Base-by-base conservation (phyloP, 345 rosid genomes). In the Cochlearia excelsa region DNA sequence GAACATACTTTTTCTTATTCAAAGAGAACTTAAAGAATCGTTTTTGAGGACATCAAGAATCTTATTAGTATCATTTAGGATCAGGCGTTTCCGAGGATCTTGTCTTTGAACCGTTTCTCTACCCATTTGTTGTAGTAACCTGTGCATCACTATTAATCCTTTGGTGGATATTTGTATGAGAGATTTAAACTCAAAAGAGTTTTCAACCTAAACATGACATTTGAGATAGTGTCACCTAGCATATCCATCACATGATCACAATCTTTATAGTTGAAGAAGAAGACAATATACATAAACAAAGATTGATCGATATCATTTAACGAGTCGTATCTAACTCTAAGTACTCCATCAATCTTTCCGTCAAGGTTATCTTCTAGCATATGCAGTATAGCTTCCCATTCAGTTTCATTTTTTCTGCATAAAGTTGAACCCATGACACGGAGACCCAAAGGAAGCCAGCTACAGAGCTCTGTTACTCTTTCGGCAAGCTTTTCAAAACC, bases 211-310 rank as follows among this genome's bases (percentile, higher is more conserved):
- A 16, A 16, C 23, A 16, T 16, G 23, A 57, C 0, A 57, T 63
- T 9, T 30, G n/a, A n/a, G 9, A 69, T 8, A 52, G 9, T 47
- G 7, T 38, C 61, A 4, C 27, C 62, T 0, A 72, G 47, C 31
- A 73, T 42, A 31, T 23, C 1, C 5, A 1, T 41, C 1, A 1
- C 2, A 16, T 16, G 23, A 16, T 16, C 23, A 16, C 1, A 1
- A 65, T 23, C 4, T 52, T 68, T 3, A 69, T 34, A 69, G 58
- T 74, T 16, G 23, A 16, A 16, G 23, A 16, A 74, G 42, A 74
- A 49, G 34, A 70, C 77, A 31, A 80, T 70, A 3, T 73, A 72
- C 3, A 73, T 50, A 61, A 78, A 75, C 0, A 78, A 26, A 0
- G 4, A 0, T 62, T 75, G 42, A 9, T 61, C 73, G 3, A 39